A percentile compares a stretch with the other conserved stretches of the same genome.
Evolutionary conservation across 1,139 yeast genomes (phyloP).

Genomic region (Kurtzmaniella quercitrusa): DNA sequence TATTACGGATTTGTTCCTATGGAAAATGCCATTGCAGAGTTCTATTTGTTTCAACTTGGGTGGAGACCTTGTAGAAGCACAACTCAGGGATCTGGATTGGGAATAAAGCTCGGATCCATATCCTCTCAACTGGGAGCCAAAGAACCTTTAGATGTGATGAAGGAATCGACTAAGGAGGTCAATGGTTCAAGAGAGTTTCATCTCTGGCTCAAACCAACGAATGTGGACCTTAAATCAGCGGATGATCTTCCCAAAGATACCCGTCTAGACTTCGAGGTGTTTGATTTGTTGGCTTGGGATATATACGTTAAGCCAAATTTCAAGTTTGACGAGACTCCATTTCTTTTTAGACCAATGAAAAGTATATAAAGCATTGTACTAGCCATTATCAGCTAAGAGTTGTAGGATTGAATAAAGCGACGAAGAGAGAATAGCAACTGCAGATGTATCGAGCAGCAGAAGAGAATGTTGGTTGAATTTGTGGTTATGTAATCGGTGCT

Average conservation of each 20-base stretch:
- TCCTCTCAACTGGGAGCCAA: slow-evolving; percentile 1
- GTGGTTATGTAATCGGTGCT: too few species aligned
- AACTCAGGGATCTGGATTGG: background rate
- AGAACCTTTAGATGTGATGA: slow-evolving; percentile 6
- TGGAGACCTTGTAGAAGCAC: slow-evolving; percentile 37
- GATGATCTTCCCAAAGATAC: slow-evolving; percentile 22
- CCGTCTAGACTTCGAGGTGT: slow-evolving; percentile 45
- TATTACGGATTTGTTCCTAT: slow-evolving; percentile 53
- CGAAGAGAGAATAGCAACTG: too few species aligned
- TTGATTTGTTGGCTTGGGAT: slow-evolving; percentile 43
- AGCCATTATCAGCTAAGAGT: too few species aligned
- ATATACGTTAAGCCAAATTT: slow-evolving; percentile 36
- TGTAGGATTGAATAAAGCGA: too few species aligned
- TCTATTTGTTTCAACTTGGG: slow-evolving; percentile 35
- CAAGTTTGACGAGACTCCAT: slow-evolving; percentile 28
- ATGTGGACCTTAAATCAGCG: slow-evolving; percentile 12
- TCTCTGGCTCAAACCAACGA: slow-evolving; percentile 38
- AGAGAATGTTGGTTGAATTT: too few species aligned
- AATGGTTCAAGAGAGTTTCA: slow-evolving; percentile 10
- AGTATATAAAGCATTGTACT: background rate
- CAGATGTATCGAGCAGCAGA: too few species aligned
- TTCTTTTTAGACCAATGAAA: slow-evolving; percentile 14
- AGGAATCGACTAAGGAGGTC: slow-evolving; percentile 3
- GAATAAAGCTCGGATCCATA: background rate
- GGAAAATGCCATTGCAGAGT: slow-evolving; percentile 46